Base-by-base conservation (phyloP, 306 rosid genomes). In the Cucurbita moschata region DNA sequence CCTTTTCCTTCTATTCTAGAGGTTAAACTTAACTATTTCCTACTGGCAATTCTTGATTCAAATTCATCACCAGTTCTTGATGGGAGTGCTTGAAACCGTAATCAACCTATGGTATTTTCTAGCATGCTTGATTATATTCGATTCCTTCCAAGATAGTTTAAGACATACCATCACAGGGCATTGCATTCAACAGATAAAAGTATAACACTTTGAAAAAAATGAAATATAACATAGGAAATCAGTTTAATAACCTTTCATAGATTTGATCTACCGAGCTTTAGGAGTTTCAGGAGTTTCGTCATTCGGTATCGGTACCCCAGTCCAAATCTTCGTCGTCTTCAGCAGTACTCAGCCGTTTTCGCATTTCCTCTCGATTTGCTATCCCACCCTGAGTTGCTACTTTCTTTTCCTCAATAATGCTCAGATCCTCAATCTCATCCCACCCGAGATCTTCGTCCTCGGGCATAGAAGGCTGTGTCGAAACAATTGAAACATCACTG, bases 381-480 rank as follows among this genome's bases (percentile, higher is more conserved):
- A 76, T 79, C 67, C 76, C 84, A 76, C 77, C 70, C 18, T 79
- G 62, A 75, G 68, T 71, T 49, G 1, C 72, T 44, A 8, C 63
- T 72, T 88, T 87, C 86, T 86, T 90, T 10, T 84, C 91, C 77
- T 88, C 91, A 77, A 90, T 80, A 78, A 84, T 62, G 78, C 88
- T 86, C 74, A 89, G 86, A 92, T 89, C 98, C 85, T 88, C 95
- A 71, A 90, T 92, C 79, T 92, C 98, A 78, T 92, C 96, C 96
- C 98, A 92, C 12, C 83, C 96, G 75, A 92, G 89, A 75, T 90
- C 98, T 77, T 88, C 96, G 40, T 85, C 89, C 78, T 87, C 88
- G 0, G 84, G 75, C 47, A 65, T 64, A 7, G 84, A 64, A 4
- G 80, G 79, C 82, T 46, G 80, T 23, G 56, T 76, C 16, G 84